These are phyloP conservation scores for Puccinia hordei DNA, from an alignment of 1,284 basidiomycete genomes.

Conservation along the genomic window DNA sequence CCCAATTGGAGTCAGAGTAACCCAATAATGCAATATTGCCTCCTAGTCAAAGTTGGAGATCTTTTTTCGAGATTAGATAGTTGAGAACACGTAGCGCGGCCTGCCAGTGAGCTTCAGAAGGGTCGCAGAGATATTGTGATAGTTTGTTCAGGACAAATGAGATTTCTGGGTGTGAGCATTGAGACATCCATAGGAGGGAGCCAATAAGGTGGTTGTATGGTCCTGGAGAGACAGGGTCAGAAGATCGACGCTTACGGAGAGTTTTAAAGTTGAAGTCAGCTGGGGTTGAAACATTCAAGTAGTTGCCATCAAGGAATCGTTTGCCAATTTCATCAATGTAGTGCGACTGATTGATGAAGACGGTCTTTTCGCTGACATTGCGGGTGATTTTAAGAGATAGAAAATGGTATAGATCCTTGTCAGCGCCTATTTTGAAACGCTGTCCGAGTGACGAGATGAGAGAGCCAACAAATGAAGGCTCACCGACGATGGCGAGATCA, in stretches of 20 bases:
- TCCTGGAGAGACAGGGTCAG: not conserved
- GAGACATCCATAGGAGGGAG: not conserved
- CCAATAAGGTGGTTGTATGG: not conserved
- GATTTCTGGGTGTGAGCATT: not conserved
- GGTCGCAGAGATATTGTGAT: not conserved
- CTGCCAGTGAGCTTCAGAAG: not conserved
- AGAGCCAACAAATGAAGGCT: not conserved
- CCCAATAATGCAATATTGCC: not conserved
- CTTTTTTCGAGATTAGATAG: not conserved
- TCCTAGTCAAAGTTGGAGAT: not conserved
- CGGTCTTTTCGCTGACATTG: too few species aligned
- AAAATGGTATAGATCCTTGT: not conserved
- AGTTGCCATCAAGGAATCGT: not conserved
- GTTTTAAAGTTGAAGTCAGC: not conserved
- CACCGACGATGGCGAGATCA: not conserved
- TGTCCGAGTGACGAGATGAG: too few species aligned
- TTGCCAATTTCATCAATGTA: not conserved
- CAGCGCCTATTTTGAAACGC: too few species aligned
- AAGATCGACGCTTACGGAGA: not conserved
- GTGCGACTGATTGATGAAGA: not conserved
- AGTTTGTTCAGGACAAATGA: not conserved
- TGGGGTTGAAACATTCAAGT: not conserved
- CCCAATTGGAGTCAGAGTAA: conserved; percentile 7
- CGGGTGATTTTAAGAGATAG: too few species aligned
- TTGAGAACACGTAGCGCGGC: not conserved